These are phyloP conservation scores for Ramularia endophylla DNA, from an alignment of 2,329 filamentous ascomycete genomes.

Conservation along the genomic window DNA sequence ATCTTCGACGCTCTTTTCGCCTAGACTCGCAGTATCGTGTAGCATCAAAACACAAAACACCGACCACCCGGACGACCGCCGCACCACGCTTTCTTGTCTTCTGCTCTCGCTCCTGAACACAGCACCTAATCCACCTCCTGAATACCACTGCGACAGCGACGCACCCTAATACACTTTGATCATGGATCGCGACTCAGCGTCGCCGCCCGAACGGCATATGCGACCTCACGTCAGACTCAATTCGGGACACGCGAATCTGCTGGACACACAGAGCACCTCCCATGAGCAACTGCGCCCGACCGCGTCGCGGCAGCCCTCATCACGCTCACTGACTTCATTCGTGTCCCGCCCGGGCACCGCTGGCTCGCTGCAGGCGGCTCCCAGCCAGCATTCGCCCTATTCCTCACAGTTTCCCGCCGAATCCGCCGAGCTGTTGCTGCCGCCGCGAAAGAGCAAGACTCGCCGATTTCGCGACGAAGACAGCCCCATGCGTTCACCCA, in stretches of 20 bases:
- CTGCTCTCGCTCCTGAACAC: not conserved
- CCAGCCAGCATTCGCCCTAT: constrained; percentile 20
- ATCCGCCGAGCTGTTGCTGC: constrained; percentile 47
- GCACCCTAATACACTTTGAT: not conserved
- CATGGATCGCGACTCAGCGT: constrained; percentile 17
- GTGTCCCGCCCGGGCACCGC: constrained; percentile 34
- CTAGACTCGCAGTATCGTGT: too few relatives aligned
- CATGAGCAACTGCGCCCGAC: constrained; percentile 28
- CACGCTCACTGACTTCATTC: constrained; percentile 39
- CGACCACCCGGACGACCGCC: too few relatives aligned
- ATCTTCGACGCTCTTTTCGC: too few relatives aligned
- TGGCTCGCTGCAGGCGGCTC: constrained; percentile 24
- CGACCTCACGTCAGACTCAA: constrained; percentile 60
- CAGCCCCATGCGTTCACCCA: constrained; percentile 44
- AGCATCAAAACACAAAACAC: too few relatives aligned
- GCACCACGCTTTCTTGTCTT: too few relatives aligned
- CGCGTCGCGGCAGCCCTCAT: constrained; percentile 36
- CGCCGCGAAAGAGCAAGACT: constrained; percentile 43
- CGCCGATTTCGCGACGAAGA: constrained; percentile 49
- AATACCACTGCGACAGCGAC: not conserved
- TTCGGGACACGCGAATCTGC: constrained; percentile 52
- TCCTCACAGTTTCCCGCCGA: constrained; percentile 29
- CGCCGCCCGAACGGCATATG: constrained; percentile 24
- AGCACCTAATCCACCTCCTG: not conserved
- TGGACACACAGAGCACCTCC: constrained; percentile 28